phyloP scores from a whole-genome alignment of 345 rosid species.

The Ceriops tagal region DNA sequence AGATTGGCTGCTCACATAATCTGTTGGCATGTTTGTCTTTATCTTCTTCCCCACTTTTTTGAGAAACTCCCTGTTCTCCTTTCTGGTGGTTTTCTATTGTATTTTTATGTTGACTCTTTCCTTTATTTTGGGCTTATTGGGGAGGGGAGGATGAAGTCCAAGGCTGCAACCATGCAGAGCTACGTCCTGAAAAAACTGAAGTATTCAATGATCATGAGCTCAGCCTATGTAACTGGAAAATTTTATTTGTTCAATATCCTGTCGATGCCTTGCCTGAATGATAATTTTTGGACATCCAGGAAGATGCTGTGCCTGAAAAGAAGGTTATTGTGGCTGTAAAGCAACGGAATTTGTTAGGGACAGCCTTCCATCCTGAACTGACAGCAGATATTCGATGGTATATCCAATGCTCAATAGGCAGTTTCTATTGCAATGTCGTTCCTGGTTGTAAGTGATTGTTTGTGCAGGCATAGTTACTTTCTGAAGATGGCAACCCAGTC shows the following conservation, averaged over 20 bases:
- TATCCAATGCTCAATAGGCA: not conserved
- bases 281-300: constrained; percentile 39
- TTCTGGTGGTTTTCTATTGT: not conserved
- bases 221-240: not conserved
- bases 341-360: constrained; percentile 78
- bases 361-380: constrained; percentile 96
- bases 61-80: no score
- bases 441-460: constrained; percentile 12
- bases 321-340: constrained; percentile 80
- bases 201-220: not conserved
- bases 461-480: constrained; percentile 82
- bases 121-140: not conserved
- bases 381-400: constrained; percentile 95
- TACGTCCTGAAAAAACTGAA: no score
- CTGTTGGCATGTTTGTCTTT: no score
- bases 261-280: not conserved
- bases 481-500: constrained; percentile 64
- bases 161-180: not conserved
- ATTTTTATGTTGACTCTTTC: not conserved
- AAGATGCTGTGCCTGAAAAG: constrained; percentile 54
- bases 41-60: no score
- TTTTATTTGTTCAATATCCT: not conserved
- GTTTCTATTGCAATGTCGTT: constrained; percentile 1
- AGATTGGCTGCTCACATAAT: no score
- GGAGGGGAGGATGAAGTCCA: not conserved